Evolutionary conservation across 805 yeast genomes (phyloP).

Genomic region (Sugiyamaella valdiviana): DNA sequence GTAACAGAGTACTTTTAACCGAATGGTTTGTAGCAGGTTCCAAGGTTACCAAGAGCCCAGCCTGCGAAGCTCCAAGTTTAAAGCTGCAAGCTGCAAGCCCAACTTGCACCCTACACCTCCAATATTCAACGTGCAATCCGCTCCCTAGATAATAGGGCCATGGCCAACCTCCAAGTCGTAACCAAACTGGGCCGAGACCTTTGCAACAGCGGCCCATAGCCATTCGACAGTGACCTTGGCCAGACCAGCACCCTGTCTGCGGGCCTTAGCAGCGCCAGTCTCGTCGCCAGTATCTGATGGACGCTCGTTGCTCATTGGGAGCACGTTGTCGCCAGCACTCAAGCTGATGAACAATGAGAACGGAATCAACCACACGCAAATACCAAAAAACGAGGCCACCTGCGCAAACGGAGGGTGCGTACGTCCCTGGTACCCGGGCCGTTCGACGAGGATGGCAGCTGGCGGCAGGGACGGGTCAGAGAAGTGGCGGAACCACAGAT

Average conservation of each 20-base stretch:
- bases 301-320: constrained; percentile 46
- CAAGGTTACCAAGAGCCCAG: too few relatives aligned
- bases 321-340: constrained; percentile 83
- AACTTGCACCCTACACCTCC: neutral
- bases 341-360: constrained; percentile 85
- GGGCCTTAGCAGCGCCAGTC: constrained; percentile 26
- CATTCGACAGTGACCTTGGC: constrained; percentile 61
- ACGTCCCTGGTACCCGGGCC: constrained; percentile 52
- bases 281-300: constrained; percentile 24
- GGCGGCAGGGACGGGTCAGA: constrained; percentile 64
- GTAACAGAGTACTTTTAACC: too few relatives aligned
- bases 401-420: constrained; percentile 77
- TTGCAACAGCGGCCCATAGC: constrained; percentile 42
- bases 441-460: constrained; percentile 35
- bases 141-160: constrained; percentile 5
- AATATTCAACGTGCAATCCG: neutral
- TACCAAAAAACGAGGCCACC: constrained; percentile 90
- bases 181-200: constrained; percentile 52
- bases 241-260: constrained; percentile 50
- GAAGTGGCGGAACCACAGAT: constrained; percentile 84
- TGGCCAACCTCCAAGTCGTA: constrained; percentile 46
- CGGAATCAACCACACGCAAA: constrained; percentile 91
- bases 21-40: too few relatives aligned
- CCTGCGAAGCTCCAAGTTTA: too few relatives aligned
- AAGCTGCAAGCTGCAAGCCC: too few relatives aligned